Conservation (phyloP, 1,284 basidiomycete genomes). For the Leccinum pallidistipes region DNA sequence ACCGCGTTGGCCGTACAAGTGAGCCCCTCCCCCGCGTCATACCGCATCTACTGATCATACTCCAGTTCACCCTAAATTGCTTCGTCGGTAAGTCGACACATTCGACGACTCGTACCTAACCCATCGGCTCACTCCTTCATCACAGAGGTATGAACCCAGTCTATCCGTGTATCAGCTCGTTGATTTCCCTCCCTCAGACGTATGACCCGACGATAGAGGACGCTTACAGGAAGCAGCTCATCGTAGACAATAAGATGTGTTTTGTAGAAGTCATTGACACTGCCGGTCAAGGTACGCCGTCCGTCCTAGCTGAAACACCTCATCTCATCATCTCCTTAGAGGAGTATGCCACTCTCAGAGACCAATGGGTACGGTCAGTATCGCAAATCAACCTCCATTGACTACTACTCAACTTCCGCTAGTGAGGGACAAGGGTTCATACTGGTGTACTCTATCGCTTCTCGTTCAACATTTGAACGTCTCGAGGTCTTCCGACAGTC, state of each 20-base stretch:
- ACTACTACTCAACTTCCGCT: slow-evolving; percentile 19
- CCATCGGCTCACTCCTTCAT: slow-evolving; percentile 18
- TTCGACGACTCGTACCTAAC: slow-evolving; percentile 13
- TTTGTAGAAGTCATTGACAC: slow-evolving; percentile 93
- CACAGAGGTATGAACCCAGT: slow-evolving; percentile 46
- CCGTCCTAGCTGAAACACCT: slow-evolving; percentile 6
- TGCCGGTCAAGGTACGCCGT: slow-evolving; percentile 82
- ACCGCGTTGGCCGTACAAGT: slow-evolving; percentile 96
- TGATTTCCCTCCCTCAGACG: slow-evolving; percentile 48
- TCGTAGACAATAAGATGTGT: slow-evolving; percentile 90
- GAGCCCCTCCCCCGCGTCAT: slow-evolving; percentile 29
- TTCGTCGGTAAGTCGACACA: slow-evolving; percentile 71
- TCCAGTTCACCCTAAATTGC: slow-evolving; percentile 87
- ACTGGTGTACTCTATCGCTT: slow-evolving; percentile 97
- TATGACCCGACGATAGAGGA: slow-evolving; percentile 95
- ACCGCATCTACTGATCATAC: slow-evolving; percentile 14
- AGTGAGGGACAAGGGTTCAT: slow-evolving; percentile 99
- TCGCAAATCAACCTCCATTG: slow-evolving; percentile 2
- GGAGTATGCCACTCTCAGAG: slow-evolving; percentile 95
- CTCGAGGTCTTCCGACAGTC: slow-evolving; percentile 94
- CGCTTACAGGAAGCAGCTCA: slow-evolving; percentile 89
- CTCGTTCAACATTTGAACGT: slow-evolving; percentile 91
- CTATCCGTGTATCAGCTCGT: slow-evolving; percentile 12
- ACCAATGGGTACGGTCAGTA: slow-evolving; percentile 96
- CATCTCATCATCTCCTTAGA: slow-evolving; percentile 48